Evolutionary conservation across 768 basidiomycete species (phyloP), one percentile per base, ranked within the genome.

Genomic region (Boletus vinaceobasis): DNA sequence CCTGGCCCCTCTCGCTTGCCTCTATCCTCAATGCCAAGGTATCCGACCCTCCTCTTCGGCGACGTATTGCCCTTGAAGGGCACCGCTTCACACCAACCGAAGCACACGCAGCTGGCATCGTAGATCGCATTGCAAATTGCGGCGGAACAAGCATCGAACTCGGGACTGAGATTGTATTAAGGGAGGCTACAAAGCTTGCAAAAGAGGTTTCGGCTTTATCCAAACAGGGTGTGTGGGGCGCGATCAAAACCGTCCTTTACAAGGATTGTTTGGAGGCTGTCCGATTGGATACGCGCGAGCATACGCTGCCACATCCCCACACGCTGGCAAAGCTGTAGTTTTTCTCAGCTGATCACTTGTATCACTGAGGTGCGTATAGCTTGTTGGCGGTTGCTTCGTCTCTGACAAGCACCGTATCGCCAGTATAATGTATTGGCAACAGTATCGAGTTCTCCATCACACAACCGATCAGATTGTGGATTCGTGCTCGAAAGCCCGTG

Each of bases 1-100:
- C 83, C 0, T 85, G 89, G 77, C 93, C 93, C 0, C 74, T 81
- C 44, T 86, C 86, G 0, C 84, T 95, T 61, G 74, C 82, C 0
- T 77, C 81, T 4, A 68, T 94, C 44, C 67, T 89, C 26, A 75
- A 76, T 8, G 79, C 81, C 26, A 93, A 92, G 61, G 72, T 90
- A 7, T 78, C 84, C 8, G 77, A 83, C 60, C 78, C 79, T 15
- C 71, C 71, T 26, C 61, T 84, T 11, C 78, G 83, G 8, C 84
- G 90, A 47, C 87, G 88, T 63, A 84, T 93, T 40, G 83, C 84
- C 13, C 75, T 95, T 3, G 90, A 92, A 61, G 93, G 89, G 0
- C 80, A 90, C 62, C 80, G 88, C 39, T 94, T 90, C 67, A 83
- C 86, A 0, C 82, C 92, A 2, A 53, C 72, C 7, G 92, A 95